Evolutionary conservation across 768 basidiomycete species (phyloP).

Genomic region (Mycena epipterygia): DNA sequence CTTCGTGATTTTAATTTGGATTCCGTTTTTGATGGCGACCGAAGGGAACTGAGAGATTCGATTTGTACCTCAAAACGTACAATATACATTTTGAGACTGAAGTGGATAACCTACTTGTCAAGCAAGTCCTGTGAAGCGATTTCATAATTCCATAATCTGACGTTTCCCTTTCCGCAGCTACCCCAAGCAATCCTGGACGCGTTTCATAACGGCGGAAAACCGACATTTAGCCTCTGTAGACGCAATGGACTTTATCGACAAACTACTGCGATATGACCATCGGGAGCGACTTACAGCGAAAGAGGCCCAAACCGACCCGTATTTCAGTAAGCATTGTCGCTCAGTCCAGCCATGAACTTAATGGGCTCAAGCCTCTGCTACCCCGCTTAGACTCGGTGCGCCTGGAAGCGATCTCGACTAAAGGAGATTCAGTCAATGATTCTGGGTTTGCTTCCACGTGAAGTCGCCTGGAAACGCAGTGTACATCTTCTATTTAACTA

Average conservation of each 20-base stretch:
- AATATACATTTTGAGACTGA: constrained; percentile 77
- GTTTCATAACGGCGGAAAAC: constrained; percentile 71
- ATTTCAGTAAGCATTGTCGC: constrained; percentile 63
- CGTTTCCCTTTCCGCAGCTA: constrained; percentile 53
- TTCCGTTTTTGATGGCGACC: not conserved
- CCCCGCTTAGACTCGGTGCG: constrained; percentile 57
- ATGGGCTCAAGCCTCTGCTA: constrained; percentile 41
- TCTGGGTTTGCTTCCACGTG: constrained; percentile 62
- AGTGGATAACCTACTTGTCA: constrained; percentile 66
- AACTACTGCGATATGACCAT: constrained; percentile 77
- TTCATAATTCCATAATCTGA: not conserved
- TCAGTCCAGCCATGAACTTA: constrained; percentile 20
- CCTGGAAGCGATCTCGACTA: constrained; percentile 59
- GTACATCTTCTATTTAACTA: constrained; percentile 19
- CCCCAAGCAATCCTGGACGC: constrained; percentile 74
- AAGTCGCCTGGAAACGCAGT: constrained; percentile 13
- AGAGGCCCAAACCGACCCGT: constrained; percentile 76
- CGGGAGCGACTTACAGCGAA: constrained; percentile 75
- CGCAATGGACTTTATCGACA: constrained; percentile 76
- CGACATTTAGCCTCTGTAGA: constrained; percentile 69
- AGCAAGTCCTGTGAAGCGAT: constrained; percentile 46
- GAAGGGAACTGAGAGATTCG: constrained; percentile 70
- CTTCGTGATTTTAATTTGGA: not conserved
- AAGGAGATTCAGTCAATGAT: constrained; percentile 62
- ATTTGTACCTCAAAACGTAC: constrained; percentile 70